Percentiles rank a stretch among this genome's conserved stretches.
Conservation (phyloP, 768 basidiomycete species). For the Sporobolomyces roseus region DNA sequence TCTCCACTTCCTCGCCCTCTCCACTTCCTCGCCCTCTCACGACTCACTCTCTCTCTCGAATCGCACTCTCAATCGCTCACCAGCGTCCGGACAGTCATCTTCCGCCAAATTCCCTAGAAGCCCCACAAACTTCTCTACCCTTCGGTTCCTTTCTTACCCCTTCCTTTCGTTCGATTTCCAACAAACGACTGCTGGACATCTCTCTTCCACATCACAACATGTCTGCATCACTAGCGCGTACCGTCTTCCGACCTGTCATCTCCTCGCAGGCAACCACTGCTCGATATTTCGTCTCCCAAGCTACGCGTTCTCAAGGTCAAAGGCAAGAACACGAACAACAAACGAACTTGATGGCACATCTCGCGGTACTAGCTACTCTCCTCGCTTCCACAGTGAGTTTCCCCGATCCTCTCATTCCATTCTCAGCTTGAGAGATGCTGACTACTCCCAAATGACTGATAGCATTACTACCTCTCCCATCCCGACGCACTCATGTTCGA, state of each 20-base stretch:
- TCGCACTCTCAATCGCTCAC: no score
- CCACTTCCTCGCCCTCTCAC: no score
- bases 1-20: no score
- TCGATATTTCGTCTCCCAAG: conserved; percentile 3
- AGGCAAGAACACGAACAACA: neutral
- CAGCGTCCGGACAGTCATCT: no score
- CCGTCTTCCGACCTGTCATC: conserved; percentile 5
- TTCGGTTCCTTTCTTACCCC: no score
- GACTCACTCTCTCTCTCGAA: no score
- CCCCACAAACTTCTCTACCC: no score
- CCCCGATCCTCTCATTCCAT: neutral
- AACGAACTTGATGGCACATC: conserved; percentile 19
- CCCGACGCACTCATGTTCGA: conserved; percentile 28
- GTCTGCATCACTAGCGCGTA: conserved; percentile 24
- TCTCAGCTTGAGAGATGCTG: neutral
- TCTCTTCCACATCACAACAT: neutral
- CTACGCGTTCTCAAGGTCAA: neutral
- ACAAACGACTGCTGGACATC: no score
- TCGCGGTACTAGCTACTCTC: conserved; percentile 1
- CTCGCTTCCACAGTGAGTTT: conserved; percentile 10
- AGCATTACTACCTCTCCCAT: conserved; percentile 17
- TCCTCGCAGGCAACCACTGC: neutral
- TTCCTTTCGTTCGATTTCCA: no score
- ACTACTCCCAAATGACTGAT: neutral
- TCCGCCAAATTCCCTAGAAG: no score